A percentile compares a stretch with the other conserved stretches of the same genome.
These are phyloP conservation scores for Talaromyces sp. DNA, from an alignment of 2,329 filamentous ascomycete species.

Conservation along the genomic window DNA sequence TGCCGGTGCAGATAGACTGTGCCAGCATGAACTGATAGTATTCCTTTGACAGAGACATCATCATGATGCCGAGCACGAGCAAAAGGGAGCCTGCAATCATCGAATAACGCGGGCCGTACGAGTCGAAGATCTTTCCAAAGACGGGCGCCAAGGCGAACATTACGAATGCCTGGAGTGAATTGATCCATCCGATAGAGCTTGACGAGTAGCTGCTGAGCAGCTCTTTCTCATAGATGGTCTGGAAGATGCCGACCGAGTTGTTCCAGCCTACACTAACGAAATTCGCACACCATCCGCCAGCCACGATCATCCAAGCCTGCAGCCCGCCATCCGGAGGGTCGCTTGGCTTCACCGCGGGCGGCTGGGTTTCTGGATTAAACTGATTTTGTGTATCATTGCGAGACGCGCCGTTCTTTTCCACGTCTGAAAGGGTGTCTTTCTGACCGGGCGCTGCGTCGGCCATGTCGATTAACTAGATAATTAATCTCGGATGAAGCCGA, in stretches of 20 bases:
- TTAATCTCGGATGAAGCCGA: not conserved
- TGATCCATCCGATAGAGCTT: conserved; percentile 49
- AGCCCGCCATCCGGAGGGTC: not conserved
- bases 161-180: conserved; percentile 46
- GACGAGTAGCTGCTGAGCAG: conserved; percentile 36
- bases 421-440: not conserved
- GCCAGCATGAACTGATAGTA: conserved; percentile 51
- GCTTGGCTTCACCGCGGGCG: not conserved
- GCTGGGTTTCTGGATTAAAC: not conserved
- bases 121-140: conserved; percentile 52
- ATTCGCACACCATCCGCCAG: not conserved
- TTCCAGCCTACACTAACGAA: not conserved
- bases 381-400: not conserved
- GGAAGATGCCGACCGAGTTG: conserved; percentile 49
- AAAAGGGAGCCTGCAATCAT: conserved; percentile 41
- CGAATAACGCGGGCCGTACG: conserved; percentile 43
- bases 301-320: not conserved
- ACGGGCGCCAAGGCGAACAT: conserved; percentile 47
- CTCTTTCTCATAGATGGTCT: conserved; percentile 46
- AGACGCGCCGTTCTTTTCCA: not conserved
- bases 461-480: not conserved
- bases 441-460: not conserved
- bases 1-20: conserved; percentile 46
- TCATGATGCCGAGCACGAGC: conserved; percentile 48
- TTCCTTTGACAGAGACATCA: conserved; percentile 44